Base-by-base conservation (phyloP, 306 rosid species). In the Rubus parviflorus region DNA sequence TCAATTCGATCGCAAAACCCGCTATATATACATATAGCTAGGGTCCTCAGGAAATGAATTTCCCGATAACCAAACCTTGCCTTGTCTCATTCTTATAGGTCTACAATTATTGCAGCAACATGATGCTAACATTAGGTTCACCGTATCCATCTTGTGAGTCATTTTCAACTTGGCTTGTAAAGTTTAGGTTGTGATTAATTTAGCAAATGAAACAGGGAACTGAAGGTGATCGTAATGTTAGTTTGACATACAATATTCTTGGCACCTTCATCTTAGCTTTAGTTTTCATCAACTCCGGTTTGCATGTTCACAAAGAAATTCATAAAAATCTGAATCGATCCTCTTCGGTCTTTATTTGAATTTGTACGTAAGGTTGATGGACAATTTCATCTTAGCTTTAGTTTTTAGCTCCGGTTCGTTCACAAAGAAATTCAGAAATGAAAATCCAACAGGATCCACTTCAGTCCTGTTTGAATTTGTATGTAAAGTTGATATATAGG, bases 71-170 rank as follows among this genome's bases (percentile, higher is more conserved):
- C 22, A 16, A 38, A 40, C 14, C 47, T 25, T 64, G 48, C 14
- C 23, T 64, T 64, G 47, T 16, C 14, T 17, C 17, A 8, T 61
- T 61, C 67, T 61, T 61, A 30, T 14, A 35, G 70, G 23, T 8
- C 46, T 3, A 14, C 48, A 64, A 64, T 64, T 17, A 64, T 64
- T 64, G 69, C 15, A 64, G 68, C 68, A 63, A 62, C 22, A 64
- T 64, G 23, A 3, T 37, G 0, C 68, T 63, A 38, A 37, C 69
- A 16, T 7, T 17, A 19, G 48, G 46, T 16, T 64, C 16, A 35
- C 43, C 13, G 30, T 61, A 13, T 61, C 19, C n/a, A 30, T 61
- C 41, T 5, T 35, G 19, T 23, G 35, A 30, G 66, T 61, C 42
- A n/a, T 16, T 16, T 64, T 37, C 23, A 64, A 16, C 47, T 16